These are phyloP conservation scores for Nyctanthes arbortristis DNA, from an alignment of 257 asterid species.

Conservation along the genomic window DNA sequence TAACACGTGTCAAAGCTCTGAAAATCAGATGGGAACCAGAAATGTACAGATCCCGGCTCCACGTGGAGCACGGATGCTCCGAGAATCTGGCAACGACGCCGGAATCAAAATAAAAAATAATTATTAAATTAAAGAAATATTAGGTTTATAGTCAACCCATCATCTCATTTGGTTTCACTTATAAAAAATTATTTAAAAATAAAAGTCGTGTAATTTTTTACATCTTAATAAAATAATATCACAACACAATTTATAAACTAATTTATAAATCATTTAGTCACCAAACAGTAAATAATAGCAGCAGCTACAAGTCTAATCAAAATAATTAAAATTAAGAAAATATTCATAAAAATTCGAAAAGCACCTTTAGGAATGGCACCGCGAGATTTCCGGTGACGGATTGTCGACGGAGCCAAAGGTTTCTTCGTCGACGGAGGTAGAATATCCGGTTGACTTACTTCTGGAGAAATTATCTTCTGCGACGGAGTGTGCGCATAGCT, in stretches of 20 bases:
- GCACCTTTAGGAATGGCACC: constrained; percentile 54
- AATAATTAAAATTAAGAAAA: not conserved
- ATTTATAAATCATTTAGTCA: too few relatives aligned
- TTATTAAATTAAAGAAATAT: too few relatives aligned
- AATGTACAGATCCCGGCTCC: constrained; percentile 4
- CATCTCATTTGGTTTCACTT: too few relatives aligned
- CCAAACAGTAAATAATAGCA: too few relatives aligned
- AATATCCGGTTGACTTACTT: constrained; percentile 25
- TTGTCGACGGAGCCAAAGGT: constrained; percentile 50
- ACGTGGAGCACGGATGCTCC: constrained; percentile 1
- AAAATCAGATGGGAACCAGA: not conserved
- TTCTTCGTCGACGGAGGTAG: constrained; percentile 43
- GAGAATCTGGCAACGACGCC: constrained; percentile 1
- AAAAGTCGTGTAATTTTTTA: too few relatives aligned
- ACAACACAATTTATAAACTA: too few relatives aligned
- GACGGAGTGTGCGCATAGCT: constrained; percentile 9
- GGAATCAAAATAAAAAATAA: too few relatives aligned
- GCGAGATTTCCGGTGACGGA: constrained; percentile 42
- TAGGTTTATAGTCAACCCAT: too few relatives aligned
- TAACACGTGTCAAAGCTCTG: not conserved
- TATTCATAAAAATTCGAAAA: not conserved
- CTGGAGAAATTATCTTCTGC: constrained; percentile 27
- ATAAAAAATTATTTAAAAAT: too few relatives aligned
- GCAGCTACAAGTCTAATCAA: not conserved
- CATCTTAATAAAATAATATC: too few relatives aligned